Evolutionary conservation across 2,329 filamentous ascomycete genomes (phyloP), one percentile per base, ranked within the genome.

Genomic region (Aspergillus sp.): DNA sequence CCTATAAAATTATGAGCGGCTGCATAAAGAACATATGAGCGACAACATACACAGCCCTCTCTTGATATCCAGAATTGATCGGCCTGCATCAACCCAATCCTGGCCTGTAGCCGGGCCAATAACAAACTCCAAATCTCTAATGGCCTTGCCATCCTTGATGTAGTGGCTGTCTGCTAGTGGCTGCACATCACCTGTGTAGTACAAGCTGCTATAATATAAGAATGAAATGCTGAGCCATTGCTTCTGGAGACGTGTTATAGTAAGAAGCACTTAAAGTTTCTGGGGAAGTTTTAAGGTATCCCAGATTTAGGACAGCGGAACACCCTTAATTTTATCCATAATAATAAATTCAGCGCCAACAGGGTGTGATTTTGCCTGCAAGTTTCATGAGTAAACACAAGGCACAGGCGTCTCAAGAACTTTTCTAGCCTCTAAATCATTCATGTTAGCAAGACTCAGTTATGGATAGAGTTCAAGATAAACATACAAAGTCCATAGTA

Each of bases 151-250:
- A 42, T 59, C 44, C 28, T 54, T 57, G 27, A 58, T 10, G 12
- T 50, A 60, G 43, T 58, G 44, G 27, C 33, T 55, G 11, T 37
- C 50, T 47, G n/a, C 12, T 43, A 8, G 39, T 48, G 44, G 10
- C 44, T 57, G 53, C 5, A 56, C 39, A 40, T 62, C 55, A 47
- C 37, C 27, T 3, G 44, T 33, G 33, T 59, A 60, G 41, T 58
- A 61, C 27, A 62, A 52, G 44, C 55, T 55, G 7, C 58, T 54
- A 10, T 62, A 60, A 47, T 61, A 49, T 2, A 53, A 58, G 46
- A 63, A 60, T 44, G 50, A 54, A 49, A 61, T 50, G 32, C 50
- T 53, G 12, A 58, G 45, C 55, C 55, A 60, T 47, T 56, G 6
- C 37, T 56, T 57, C 39, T 61, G 51, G 8, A 59, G 52, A 11